Evolutionary conservation across 768 basidiomycete genomes (phyloP), one percentile per base, ranked within the genome.

Genomic region (Asterophora lycoperdoides): DNA sequence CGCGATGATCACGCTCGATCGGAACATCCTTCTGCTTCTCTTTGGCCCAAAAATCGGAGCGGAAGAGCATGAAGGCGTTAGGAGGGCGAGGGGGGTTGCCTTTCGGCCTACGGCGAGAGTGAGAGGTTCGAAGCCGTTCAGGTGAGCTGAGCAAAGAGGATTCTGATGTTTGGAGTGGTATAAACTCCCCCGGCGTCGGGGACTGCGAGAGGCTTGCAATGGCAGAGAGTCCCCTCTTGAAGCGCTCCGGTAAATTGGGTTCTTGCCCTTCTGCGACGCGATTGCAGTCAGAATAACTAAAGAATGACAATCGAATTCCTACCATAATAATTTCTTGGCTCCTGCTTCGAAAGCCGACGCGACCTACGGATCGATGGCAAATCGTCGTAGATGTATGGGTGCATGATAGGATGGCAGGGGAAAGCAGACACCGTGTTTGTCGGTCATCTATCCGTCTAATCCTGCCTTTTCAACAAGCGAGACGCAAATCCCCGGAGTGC

Each of bases 11-110:
- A 51, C 72, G 74, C 63, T 83, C 81, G 51, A 76, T 70, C 29
- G 65, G 72, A 15, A 65, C 54, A 4, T 65, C 64, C 52, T 78
- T 78, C 20, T 75, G 63, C 56, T 77, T 75, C 29, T 77, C 71
- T 53, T 71, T 68, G 3, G 75, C 69, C 68, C 86, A 84, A 42
- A 83, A 74, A 57, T 74, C 74, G 33, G 77, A 83, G 17, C 86
- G 79, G 63, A 78, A 90, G 46, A 86, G 66, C 62, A 90, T 83
- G 70, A 89, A 90, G 5, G 85, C 81, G 56, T 90, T 90, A 36
- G 84, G 75, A 1, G 87, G 86, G 17, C 86, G 80, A 28, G 80
- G 77, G 30, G 86, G 76, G 60, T 84, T 79, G 60, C 62, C 59
- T 62, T 66, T 59, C 65, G 63, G 57, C 17, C 63, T 60, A 10